Evolutionary conservation across 805 yeast genomes (phyloP).

Genomic region (Debaryomyces tyrocola): DNA sequence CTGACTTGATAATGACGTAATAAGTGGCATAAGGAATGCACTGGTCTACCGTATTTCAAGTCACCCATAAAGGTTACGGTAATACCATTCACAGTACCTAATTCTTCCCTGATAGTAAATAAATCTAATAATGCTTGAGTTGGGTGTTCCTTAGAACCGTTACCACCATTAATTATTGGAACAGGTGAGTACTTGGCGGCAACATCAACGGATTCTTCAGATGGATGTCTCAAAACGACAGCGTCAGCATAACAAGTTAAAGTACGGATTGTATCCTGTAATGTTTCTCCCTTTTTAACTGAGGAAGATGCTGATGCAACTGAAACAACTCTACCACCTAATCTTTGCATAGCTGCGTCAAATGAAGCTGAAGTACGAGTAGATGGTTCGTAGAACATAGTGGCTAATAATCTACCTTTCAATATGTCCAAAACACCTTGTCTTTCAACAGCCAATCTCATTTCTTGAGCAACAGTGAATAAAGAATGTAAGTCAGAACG

Average conservation of each 20-base stretch:
- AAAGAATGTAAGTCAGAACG: constrained; percentile 89
- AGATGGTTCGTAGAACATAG: constrained; percentile 97
- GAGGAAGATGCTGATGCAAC: constrained; percentile 86
- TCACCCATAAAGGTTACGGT: constrained; percentile 99
- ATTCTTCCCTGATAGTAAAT: constrained; percentile 97
- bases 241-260: constrained; percentile 96
- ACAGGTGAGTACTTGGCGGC: constrained; percentile 97
- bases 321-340: constrained; percentile 95
- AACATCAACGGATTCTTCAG: constrained; percentile 84
- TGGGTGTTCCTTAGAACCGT: constrained; percentile 98
- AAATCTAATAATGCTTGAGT: constrained; percentile 96
- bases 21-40: constrained; percentile 90
- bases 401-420: constrained; percentile 87
- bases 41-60: constrained; percentile 96
- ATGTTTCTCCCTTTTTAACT: constrained; percentile 95
- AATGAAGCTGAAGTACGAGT: constrained; percentile 96
- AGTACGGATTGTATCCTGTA: constrained; percentile 94
- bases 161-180: constrained; percentile 97
- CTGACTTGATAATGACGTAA: constrained; percentile 91
- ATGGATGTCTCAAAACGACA: constrained; percentile 94
- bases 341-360: constrained; percentile 99
- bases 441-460: constrained; percentile 95
- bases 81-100: constrained; percentile 97
- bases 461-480: constrained; percentile 96
- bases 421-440: constrained; percentile 90